Base-by-base conservation (phyloP, 2,329 filamentous ascomycete species). In the Curvularia verruculosa region DNA sequence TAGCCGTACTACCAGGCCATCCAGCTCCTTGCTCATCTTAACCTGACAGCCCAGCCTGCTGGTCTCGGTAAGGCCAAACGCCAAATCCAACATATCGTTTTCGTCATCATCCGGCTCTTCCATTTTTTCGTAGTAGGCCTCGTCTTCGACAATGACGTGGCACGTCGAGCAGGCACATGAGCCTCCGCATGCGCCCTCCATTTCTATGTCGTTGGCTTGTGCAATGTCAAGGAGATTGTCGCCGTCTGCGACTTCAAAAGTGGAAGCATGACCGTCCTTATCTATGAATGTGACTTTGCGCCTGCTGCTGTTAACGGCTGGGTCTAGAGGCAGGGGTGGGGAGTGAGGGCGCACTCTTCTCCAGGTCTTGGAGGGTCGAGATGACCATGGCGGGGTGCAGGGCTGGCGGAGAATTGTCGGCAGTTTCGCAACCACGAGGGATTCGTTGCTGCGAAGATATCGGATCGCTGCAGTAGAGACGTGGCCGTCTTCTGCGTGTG, bases 171-270 rank as follows among this genome's bases (percentile, higher is more conserved):
- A 96, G 52, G 92, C 92, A 78, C 92, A 96, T 31, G 91, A 95
- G 21, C 92, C 95, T 66, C 95, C 95, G 73, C 95, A 99, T 12
- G 95, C 95, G 60, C 95, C 93, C 82, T 99, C 95, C 94, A 99
- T 98, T 77, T 99, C 95, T 40, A 99, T 82, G 72, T 98, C 94
- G 77, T 98, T 86, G 44, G 90, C 91, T 76, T 97, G 94, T 21
- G 94, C 95, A 71, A 99, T 94, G 72, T 98, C 94, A 52, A 99
- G 84, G 52, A 99, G 82, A 77, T 99, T 99, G 78, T 96, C 92
- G 48, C 95, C 95, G 68, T 90, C 87, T 13, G 86, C 82, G 8
- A 97, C 94, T 58, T 89, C 87, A 69, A 97, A 86, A 59, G 89
- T 91, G 75, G 91, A 84, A 64, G 87, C 83, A 28, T 85, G 81